Percentiles rank a stretch among this genome's conserved stretches.
Evolutionary conservation across 306 rosid genomes (phyloP).

Genomic region (Lagenaria siceraria): DNA sequence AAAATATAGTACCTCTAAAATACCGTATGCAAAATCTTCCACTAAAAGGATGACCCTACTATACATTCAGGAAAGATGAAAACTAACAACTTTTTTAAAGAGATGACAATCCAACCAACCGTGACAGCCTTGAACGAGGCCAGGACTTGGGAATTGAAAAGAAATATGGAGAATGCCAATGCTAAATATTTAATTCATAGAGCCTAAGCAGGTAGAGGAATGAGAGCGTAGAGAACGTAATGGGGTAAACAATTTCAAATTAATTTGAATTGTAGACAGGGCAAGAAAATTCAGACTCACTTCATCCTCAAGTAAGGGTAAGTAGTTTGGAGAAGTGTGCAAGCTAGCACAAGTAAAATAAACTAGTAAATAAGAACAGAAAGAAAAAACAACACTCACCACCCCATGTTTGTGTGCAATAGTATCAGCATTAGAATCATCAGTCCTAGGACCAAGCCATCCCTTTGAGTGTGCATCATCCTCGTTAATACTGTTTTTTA

Average conservation of each 20-base stretch:
- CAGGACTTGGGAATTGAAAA: background rate
- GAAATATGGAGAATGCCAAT: background rate
- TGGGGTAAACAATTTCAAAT: background rate
- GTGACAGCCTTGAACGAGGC: background rate
- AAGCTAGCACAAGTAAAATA: background rate
- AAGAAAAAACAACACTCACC: constrained; percentile 41
- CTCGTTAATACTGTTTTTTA: constrained; percentile 62
- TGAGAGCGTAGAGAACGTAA: background rate
- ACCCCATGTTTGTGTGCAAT: constrained; percentile 98
- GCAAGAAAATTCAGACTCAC: background rate
- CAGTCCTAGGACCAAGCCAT: constrained; percentile 59
- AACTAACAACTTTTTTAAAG: background rate
- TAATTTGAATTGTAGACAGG: background rate
- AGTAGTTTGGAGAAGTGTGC: background rate
- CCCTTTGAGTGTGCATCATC: constrained; percentile 64
- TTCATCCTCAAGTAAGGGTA: background rate
- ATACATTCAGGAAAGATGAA: background rate
- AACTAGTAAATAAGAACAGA: constrained; percentile 2
- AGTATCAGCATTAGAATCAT: constrained; percentile 65
- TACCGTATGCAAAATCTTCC: background rate
- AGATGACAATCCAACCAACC: background rate
- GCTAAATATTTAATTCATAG: background rate
- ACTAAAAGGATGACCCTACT: background rate
- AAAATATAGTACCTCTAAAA: background rate
- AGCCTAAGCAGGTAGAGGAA: background rate